A percentile compares a stretch with the other conserved stretches of the same genome.
Conservation (phyloP, 1,284 basidiomycete genomes). For the Erythrobasidium hasegawianum region DNA sequence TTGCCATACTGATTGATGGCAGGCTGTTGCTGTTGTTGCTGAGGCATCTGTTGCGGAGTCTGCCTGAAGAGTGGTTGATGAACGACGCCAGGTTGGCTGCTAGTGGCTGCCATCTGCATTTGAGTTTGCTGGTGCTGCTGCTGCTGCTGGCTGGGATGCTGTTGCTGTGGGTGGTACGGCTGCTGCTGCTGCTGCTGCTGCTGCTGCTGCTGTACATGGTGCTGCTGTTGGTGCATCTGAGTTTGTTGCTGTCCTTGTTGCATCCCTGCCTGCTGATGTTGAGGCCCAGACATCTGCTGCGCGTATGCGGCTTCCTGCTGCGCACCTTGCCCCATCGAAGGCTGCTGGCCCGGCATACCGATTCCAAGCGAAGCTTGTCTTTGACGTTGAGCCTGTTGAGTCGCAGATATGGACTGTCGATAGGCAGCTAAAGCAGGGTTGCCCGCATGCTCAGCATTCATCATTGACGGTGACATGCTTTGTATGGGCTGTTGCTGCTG, state of each 20-base stretch:
- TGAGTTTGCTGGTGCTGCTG: conserved; percentile 8
- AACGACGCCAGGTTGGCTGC: not conserved
- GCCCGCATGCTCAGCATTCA: not conserved
- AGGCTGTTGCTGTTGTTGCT: conserved; percentile 20
- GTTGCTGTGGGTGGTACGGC: not conserved
- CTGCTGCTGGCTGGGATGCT: conserved; percentile 1
- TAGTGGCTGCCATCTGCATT: not conserved
- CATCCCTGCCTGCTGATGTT: not conserved
- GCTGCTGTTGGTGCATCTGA: conserved; percentile 11
- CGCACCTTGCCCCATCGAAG: not conserved
- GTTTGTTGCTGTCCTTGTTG: conserved; percentile 15
- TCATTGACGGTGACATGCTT: not conserved
- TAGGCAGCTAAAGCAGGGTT: not conserved
- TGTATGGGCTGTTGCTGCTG: conserved; percentile 17
- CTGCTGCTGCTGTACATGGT: conserved; percentile 6
- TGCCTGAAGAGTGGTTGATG: not conserved
- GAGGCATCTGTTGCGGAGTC: conserved; percentile 7
- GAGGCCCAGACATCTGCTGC: not conserved
- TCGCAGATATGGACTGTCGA: not conserved
- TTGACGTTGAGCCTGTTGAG: not conserved
- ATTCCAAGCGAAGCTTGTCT: not conserved
- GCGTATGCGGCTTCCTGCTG: not conserved
- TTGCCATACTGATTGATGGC: not conserved
- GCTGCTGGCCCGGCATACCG: conserved; percentile 2
- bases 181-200: conserved; percentile 23